Percentiles rank a stretch among this genome's conserved stretches.
These are phyloP conservation scores for Xylaria grammica DNA, from an alignment of 495 filamentous ascomycete genomes.

Conservation along the genomic window DNA sequence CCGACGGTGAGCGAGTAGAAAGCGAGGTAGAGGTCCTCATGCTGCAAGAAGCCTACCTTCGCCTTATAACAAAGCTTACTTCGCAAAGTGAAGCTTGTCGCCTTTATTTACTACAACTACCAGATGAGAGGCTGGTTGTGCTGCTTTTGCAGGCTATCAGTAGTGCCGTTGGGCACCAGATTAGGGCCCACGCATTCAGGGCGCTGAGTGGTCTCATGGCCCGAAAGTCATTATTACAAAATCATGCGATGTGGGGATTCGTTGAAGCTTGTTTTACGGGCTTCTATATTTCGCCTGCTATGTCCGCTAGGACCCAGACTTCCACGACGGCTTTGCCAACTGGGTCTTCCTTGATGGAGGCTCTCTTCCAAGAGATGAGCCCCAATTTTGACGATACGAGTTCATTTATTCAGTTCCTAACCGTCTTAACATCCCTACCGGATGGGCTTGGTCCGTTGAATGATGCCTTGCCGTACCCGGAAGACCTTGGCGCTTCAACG, in stretches of 20 bases:
- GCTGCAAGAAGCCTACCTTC: slow-evolving; percentile 92
- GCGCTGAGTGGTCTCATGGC: slow-evolving; percentile 71
- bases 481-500: slow-evolving; percentile 77
- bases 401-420: slow-evolving; percentile 77
- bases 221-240: slow-evolving; percentile 62
- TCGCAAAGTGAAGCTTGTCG: slow-evolving; percentile 70
- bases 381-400: slow-evolving; percentile 80
- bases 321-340: slow-evolving; percentile 27
- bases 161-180: slow-evolving; percentile 68
- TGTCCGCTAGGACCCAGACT: slow-evolving; percentile 26
- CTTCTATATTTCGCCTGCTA: slow-evolving; percentile 44
- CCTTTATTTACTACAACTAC: slow-evolving; percentile 69
- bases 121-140: slow-evolving; percentile 65
- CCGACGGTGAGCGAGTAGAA: slow-evolving; percentile 57
- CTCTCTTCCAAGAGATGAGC: slow-evolving; percentile 62
- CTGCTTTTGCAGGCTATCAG: slow-evolving; percentile 72
- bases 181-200: slow-evolving; percentile 78
- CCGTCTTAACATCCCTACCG: slow-evolving; percentile 67
- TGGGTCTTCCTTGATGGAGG: slow-evolving; percentile 56
- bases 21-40: slow-evolving; percentile 85
- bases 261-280: slow-evolving; percentile 76
- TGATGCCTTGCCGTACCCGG: slow-evolving; percentile 84
- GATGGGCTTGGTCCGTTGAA: slow-evolving; percentile 62
- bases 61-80: slow-evolving; percentile 80
- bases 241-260: slow-evolving; percentile 68